A percentile compares a stretch with the other conserved stretches of the same genome.
These are phyloP conservation scores for Ambrosia trifida DNA, from an alignment of 129 eudicot genomes.

Conservation along the genomic window DNA sequence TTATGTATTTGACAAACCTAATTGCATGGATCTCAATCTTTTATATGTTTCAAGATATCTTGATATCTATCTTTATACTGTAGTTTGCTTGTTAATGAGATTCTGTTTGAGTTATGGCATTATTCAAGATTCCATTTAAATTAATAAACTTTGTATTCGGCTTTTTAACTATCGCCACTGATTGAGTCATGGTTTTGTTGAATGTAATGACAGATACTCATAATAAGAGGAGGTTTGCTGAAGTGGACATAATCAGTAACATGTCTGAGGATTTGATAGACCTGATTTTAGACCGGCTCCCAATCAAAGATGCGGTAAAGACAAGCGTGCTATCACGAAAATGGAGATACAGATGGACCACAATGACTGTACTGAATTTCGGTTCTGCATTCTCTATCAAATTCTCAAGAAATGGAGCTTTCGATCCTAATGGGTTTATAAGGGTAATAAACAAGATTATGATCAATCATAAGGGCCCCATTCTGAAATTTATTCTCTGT, in stretches of 20 bases:
- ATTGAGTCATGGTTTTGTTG: background rate
- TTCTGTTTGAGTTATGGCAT: too few relatives aligned
- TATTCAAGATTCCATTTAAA: too few relatives aligned
- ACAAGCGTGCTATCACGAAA: slow-evolving; percentile 19
- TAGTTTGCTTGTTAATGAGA: too few relatives aligned
- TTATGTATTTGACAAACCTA: too few relatives aligned
- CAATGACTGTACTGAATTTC: background rate
- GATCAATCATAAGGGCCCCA: slow-evolving; percentile 1
- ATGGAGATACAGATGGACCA: slow-evolving; percentile 29
- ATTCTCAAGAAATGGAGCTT: background rate
- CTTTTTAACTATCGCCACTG: too few relatives aligned
- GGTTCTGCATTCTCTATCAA: background rate
- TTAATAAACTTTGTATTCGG: too few relatives aligned
- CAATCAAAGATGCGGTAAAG: slow-evolving; percentile 14
- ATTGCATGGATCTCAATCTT: too few relatives aligned
- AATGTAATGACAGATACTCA: slow-evolving; percentile 4
- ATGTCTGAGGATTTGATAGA: slow-evolving; percentile 14
- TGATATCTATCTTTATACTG: too few relatives aligned
- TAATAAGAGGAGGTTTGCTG: slow-evolving; percentile 12
- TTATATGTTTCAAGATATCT: too few relatives aligned
- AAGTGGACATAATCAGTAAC: slow-evolving; percentile 20
- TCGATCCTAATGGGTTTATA: background rate
- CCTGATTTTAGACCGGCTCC: slow-evolving; percentile 16
- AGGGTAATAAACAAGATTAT: slow-evolving; percentile 13
- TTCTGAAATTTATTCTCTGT: background rate